A percentile compares a stretch with the other conserved stretches of the same genome.
Evolutionary conservation across 306 rosid species (phyloP).

Genomic region (Quercus agrifolia): DNA sequence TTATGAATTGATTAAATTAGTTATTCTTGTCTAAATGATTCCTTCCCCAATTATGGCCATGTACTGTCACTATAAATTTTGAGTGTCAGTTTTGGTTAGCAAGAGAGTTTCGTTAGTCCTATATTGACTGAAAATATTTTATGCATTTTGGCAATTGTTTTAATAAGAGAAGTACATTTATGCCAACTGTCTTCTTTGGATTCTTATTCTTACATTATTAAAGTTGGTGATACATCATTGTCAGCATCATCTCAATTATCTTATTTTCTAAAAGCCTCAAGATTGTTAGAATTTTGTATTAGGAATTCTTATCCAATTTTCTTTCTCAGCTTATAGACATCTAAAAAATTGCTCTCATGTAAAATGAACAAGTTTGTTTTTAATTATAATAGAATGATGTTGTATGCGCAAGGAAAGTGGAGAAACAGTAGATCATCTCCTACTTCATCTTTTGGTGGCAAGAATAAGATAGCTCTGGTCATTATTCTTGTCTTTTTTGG

Average conservation of each 20-base stretch:
- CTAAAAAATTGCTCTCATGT: neutral
- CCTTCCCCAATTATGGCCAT: constrained; percentile 3
- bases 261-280: neutral
- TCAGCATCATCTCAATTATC: neutral
- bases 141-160: neutral
- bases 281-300: neutral
- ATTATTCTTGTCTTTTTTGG: too few species aligned
- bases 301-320: neutral
- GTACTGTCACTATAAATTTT: constrained; percentile 1
- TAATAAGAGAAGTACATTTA: neutral
- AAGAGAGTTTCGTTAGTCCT: neutral
- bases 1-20: constrained; percentile 20
- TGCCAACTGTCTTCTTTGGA: neutral
- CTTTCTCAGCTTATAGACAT: neutral
- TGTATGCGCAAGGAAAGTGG: too few species aligned
- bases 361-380: neutral
- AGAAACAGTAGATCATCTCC: too few species aligned
- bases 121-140: neutral
- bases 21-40: neutral
- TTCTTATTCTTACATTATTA: neutral
- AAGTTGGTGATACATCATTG: constrained; percentile 9
- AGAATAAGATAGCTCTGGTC: too few species aligned
- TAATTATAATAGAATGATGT: too few species aligned
- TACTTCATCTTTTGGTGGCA: too few species aligned
- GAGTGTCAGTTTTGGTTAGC: neutral